A percentile compares a stretch with the other conserved stretches of the same genome.
Conservation (phyloP, 768 basidiomycete species). For the Mycena alexandri region DNA sequence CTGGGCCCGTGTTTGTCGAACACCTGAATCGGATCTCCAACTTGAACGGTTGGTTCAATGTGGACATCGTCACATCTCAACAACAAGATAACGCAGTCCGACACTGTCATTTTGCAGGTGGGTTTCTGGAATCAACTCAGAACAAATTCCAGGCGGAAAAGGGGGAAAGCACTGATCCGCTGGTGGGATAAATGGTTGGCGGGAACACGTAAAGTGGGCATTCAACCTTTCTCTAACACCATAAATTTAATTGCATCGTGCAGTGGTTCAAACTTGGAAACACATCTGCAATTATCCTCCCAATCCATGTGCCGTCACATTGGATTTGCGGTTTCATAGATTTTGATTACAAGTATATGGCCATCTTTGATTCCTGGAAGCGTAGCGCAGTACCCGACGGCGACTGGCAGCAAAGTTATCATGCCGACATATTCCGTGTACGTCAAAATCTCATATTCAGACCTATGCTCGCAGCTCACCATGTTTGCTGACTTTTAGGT, state of each 20-base stretch:
- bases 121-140: background rate
- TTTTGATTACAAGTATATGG: constrained; percentile 2
- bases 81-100: background rate
- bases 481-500: background rate
- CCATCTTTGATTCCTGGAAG: constrained; percentile 4
- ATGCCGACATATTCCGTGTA: constrained; percentile 3
- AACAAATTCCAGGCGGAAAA: background rate
- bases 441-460: too few species aligned
- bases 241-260: background rate
- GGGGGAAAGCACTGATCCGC: background rate
- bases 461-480: too few species aligned
- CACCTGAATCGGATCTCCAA: background rate
- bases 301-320: constrained; percentile 6
- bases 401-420: background rate
- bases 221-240: too few species aligned
- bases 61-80: constrained; percentile 8
- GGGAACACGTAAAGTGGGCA: background rate
- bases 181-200: background rate
- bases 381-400: background rate
- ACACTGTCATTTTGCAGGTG: background rate
- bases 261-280: constrained; percentile 15
- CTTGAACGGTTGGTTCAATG: background rate
- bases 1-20: background rate
- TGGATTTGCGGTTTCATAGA: constrained; percentile 18
- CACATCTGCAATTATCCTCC: constrained; percentile 2